phyloP scores from a whole-genome alignment of 2,329 filamentous ascomycete genomes.

The Sporothrix inflata region DNA sequence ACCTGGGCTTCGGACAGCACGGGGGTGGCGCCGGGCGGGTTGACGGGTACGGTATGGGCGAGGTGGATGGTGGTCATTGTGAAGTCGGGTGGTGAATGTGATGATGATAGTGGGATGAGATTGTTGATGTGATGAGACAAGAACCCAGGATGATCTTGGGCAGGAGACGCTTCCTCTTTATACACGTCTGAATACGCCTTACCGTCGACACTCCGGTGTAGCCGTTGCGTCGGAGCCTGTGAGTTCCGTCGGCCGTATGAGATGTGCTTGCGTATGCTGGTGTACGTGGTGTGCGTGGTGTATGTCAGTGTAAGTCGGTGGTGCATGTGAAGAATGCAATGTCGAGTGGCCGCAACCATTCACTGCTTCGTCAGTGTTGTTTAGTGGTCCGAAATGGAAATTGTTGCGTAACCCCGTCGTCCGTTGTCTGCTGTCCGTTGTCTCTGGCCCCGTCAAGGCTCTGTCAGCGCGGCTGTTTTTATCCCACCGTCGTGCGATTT shows the following conservation, averaged over 20 bases:
- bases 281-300: background rate
- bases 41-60: slow-evolving; percentile 42
- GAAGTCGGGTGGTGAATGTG: background rate
- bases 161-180: background rate
- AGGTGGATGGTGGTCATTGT: slow-evolving; percentile 41
- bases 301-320: background rate
- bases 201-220: background rate
- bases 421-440: background rate
- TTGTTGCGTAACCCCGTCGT: background rate
- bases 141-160: background rate
- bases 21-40: slow-evolving; percentile 39
- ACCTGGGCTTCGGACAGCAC: slow-evolving; percentile 39
- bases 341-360: background rate
- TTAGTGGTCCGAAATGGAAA: background rate
- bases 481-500: background rate
- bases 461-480: slow-evolving; percentile 10
- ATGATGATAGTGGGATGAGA: background rate
- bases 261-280: background rate
- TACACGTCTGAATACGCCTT: background rate
- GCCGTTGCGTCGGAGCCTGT: background rate
- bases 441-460: background rate
- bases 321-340: too few relatives aligned
- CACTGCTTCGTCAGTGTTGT: background rate
- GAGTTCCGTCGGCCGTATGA: background rate
- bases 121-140: background rate